Evolutionary conservation across 2,329 filamentous ascomycete genomes (phyloP).

Genomic region (Podosphaera leucotricha): DNA sequence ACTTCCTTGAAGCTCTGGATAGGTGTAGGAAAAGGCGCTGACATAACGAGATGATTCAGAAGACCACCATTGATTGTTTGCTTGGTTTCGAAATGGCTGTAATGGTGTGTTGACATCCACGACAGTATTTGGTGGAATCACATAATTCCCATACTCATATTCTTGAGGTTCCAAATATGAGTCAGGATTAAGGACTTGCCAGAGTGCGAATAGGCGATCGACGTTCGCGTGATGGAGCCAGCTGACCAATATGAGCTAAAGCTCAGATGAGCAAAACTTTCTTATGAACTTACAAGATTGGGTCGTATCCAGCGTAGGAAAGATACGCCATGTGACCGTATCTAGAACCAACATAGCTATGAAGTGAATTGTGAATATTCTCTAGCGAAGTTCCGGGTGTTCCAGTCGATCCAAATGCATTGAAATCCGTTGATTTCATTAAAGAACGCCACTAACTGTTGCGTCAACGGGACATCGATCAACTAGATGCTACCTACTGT

Average conservation of each 20-base stretch:
- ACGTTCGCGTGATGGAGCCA: conserved; percentile 32
- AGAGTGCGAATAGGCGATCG: conserved; percentile 32
- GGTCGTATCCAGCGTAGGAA: conserved; percentile 22
- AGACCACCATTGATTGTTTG: conserved; percentile 10
- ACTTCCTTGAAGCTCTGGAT: conserved; percentile 18
- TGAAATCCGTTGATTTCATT: conserved; percentile 15
- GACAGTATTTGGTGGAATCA: conserved; percentile 7
- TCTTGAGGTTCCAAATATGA: conserved; percentile 14
- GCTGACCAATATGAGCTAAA: conserved; percentile 9
- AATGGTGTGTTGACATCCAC: conserved; percentile 12
- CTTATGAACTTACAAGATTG: conserved; percentile 20
- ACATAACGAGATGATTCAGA: conserved; percentile 5
- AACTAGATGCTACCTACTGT: conserved; percentile 4
- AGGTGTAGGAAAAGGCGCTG: conserved; percentile 10
- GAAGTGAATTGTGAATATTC: conserved; percentile 21
- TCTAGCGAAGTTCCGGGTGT: conserved; percentile 21
- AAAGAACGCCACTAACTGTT: conserved; percentile 13
- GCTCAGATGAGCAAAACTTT: neutral
- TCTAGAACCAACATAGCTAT: conserved; percentile 18
- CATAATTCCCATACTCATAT: conserved; percentile 16
- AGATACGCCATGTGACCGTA: conserved; percentile 19
- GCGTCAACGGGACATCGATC: neutral
- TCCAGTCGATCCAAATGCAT: conserved; percentile 21
- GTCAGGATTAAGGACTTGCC: conserved; percentile 21
- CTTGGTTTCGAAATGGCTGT: conserved; percentile 11